phyloP scores from a whole-genome alignment of 768 basidiomycete genomes.

The Collybia sp. region DNA sequence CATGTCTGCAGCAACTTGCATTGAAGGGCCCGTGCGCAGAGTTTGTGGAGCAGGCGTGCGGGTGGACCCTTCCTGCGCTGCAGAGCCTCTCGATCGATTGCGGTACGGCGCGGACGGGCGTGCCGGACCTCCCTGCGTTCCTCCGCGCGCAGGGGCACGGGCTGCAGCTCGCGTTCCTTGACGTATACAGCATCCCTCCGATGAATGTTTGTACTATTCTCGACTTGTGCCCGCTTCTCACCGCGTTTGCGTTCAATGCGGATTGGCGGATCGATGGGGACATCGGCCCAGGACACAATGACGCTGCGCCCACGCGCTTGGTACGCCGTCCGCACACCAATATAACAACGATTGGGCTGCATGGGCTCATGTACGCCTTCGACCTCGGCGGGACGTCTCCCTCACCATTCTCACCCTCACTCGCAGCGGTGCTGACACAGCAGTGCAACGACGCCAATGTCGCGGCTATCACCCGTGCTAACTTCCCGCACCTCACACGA shows the following conservation, averaged over 20 bases:
- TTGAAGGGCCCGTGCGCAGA: constrained; percentile 57
- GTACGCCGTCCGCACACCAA: constrained; percentile 50
- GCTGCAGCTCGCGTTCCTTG: constrained; percentile 52
- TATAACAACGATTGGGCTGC: constrained; percentile 60
- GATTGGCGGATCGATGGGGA: constrained; percentile 56
- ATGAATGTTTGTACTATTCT: constrained; percentile 58
- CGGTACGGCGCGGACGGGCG: constrained; percentile 35
- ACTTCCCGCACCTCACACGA: constrained; percentile 58
- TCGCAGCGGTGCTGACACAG: constrained; percentile 32
- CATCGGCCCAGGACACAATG: constrained; percentile 18
- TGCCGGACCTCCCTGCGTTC: constrained; percentile 59
- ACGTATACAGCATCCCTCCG: constrained; percentile 52
- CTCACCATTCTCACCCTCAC: constrained; percentile 35
- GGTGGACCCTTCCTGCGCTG: constrained; percentile 64
- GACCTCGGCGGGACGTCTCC: constrained; percentile 53
- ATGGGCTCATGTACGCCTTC: constrained; percentile 67
- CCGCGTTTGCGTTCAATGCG: constrained; percentile 65
- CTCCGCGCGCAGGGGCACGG: constrained; percentile 48
- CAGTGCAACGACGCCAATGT: constrained; percentile 67
- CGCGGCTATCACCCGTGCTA: constrained; percentile 40
- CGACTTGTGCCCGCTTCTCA: constrained; percentile 58
- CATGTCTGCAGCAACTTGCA: constrained; percentile 57
- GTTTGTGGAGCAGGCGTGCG: constrained; percentile 64
- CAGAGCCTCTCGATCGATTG: constrained; percentile 54
- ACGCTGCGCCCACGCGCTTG: constrained; percentile 29